Conservation (phyloP, 371 early-diverging fungal genomes). For the Choanephora cucurbitarum region DNA sequence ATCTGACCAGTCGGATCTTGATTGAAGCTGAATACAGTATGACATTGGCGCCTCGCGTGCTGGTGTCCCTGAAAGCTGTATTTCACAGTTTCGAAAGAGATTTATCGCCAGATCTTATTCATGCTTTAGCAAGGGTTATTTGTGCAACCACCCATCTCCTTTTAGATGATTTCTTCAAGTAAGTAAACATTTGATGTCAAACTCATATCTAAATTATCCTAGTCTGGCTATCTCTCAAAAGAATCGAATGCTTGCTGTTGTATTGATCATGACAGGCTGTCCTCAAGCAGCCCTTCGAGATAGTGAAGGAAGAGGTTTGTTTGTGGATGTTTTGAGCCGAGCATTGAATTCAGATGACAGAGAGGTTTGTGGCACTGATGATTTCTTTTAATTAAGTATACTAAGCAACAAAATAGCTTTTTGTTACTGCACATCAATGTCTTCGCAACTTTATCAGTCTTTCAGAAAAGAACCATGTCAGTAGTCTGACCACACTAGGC, state of each 20-base stretch:
- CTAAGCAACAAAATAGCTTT: conserved; percentile 27
- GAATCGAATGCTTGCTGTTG: conserved; percentile 41
- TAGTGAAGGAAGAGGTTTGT: conserved; percentile 19
- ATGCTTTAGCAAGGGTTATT: conserved; percentile 34
- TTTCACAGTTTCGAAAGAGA: conserved; percentile 38
- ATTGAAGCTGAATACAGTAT: conserved; percentile 30
- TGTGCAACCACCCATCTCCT: conserved; percentile 36
- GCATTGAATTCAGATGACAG: conserved; percentile 26
- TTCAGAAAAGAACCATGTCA: conserved; percentile 38
- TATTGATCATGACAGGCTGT: conserved; percentile 45
- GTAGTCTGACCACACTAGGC: conserved; percentile 30
- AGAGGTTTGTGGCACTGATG: conserved; percentile 25
- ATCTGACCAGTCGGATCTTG: conserved; percentile 42
- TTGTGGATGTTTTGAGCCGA: conserved; percentile 32
- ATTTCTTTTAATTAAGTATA: neutral
- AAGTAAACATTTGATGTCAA: conserved; percentile 2
- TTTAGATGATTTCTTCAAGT: conserved; percentile 32
- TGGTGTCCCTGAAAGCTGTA: conserved; percentile 45
- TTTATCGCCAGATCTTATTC: conserved; percentile 24
- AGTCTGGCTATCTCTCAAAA: conserved; percentile 28
- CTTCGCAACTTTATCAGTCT: conserved; percentile 46
- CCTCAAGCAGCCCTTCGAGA: conserved; percentile 40
- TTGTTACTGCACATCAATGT: conserved; percentile 50
- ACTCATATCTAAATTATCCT: conserved; percentile 4
- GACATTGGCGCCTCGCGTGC: conserved; percentile 41